Base-by-base conservation (phyloP, 2,329 filamentous ascomycete species). In the Cladorrhinum sp. region DNA sequence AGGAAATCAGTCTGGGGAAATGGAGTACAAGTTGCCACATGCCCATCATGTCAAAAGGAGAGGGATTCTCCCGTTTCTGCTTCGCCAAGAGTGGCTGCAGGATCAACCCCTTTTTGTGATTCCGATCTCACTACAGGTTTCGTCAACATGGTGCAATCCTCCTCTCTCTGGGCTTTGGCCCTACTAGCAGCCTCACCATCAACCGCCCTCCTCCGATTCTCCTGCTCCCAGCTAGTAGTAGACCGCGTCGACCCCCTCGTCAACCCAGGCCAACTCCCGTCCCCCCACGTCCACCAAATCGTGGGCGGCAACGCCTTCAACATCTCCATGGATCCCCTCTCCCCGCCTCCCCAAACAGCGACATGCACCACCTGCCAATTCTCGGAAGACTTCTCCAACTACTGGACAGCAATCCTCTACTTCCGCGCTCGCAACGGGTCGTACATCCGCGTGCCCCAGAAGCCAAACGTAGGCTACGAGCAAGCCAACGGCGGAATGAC, bases 291-390 rank as follows among this genome's bases (percentile, higher is more conserved):
- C 9, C 65, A 66, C 50, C 65, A 66, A 48, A 58, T 64, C 27
- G 60, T 61, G 2, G 58, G 60, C 7, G 60, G 60, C 7, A 75
- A 77, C 62, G 71, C 74, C 4, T 77, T 78, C 71, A 76, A 77
- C 60, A 65, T 71, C 2, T 70, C 73, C 13, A 77, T 77, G 75
- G 66, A 71, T 50, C 66, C 66, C 2, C 62, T 24, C 59, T 66
- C 58, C 55, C 68, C 51, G 22, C 69, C 64, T 12, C 68, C 45
- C 32, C 60, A 29, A 12, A 57, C 52, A 50, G 66, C 71, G 1
- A 69, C 65, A 2, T 72, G 71, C 65, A 72, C 71, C 1, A 70
- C 65, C 12, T 72, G 71, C 62, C 66, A 64, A 12, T 74, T 74
- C 55, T 69, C 65, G 8, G 70, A 76, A 58, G 73, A 74, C 65